Base-by-base conservation (phyloP, 2,329 filamentous ascomycete genomes). In the Clonostachys chloroleuca region DNA sequence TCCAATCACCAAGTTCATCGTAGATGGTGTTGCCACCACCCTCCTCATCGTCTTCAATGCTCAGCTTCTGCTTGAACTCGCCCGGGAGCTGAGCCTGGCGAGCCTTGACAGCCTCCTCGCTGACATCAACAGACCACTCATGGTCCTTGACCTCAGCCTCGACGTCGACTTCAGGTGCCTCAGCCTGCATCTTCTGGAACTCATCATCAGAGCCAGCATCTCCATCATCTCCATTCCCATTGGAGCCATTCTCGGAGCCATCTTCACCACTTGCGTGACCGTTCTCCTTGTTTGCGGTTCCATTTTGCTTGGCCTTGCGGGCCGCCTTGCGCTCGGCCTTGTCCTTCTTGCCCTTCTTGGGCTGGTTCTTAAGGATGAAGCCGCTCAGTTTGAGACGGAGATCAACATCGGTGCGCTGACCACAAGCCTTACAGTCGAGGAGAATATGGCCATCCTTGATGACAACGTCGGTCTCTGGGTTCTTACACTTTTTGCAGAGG, bases 401-500 rank as follows among this genome's bases (percentile, higher is more conserved):
- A 62, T 97, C 92, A 47, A 96, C 92, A 53, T 94, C 86, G 56
- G 87, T 87, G 63, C 90, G 91, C 72, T 95, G 88, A 65, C 94
- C 94, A 65, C 94, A 99, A 53, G 94, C 94, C 77, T 99, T 99
- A 86, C 94, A 99, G 74, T 99, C 94, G 57, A 97, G 84, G 53
- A 89, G 72, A 68, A 99, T 97, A 65, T 81, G 84, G 47, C 87
- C 89, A 61, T 96, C 92, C 74, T 96, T 96, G 79, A 97, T 90
- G 64, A 87, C 83, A 63, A 97, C 86, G 56, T 95, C 92, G 56
- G 94, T 99, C 79, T 99, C 94, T 35, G 94, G 94, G 70, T 99
- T 99, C 84, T 96, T 96, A 86, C 94, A 99, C 70, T 95, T 92
- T 78, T 95, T 95, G 88, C 94, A 99, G 54, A 99, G 91, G 62